These are phyloP conservation scores for Cryoendolithus antarcticus DNA, from an alignment of 2,329 filamentous ascomycete species.

Conservation along the genomic window DNA sequence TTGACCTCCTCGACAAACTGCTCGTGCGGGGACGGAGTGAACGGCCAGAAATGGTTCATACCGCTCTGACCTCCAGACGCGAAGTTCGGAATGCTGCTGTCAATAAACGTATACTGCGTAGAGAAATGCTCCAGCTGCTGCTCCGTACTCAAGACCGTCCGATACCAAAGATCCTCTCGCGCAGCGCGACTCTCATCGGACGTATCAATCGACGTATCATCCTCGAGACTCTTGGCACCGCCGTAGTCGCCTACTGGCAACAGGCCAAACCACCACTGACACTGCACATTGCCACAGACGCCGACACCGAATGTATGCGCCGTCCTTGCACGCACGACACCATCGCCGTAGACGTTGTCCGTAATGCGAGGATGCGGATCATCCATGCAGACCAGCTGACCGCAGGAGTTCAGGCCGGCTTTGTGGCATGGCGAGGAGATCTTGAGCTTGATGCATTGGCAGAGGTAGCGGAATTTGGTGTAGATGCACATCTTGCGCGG, in stretches of 20 bases:
- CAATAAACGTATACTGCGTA: constrained; percentile 2
- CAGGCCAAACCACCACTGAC: constrained; percentile 1
- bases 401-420: constrained; percentile 4
- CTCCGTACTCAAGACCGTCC: constrained; percentile 3
- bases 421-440: constrained; percentile 5
- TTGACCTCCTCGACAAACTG: constrained; percentile 1
- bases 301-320: constrained; percentile 7
- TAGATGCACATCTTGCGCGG: constrained; percentile 7
- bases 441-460: constrained; percentile 8
- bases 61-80: not conserved
- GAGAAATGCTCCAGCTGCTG: constrained; percentile 7
- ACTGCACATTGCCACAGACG: constrained; percentile 8
- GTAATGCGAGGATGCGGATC: constrained; percentile 3
- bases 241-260: constrained; percentile 4
- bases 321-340: not conserved
- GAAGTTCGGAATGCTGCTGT: constrained; percentile 1
- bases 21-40: not conserved
- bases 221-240: constrained; percentile 17
- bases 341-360: not conserved
- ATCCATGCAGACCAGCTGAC: constrained; percentile 4
- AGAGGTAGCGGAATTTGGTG: constrained; percentile 8
- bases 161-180: constrained; percentile 8
- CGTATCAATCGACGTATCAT: constrained; percentile 8
- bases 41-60: constrained; percentile 1
- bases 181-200: constrained; percentile 6